Evolutionary conservation across 306 rosid genomes (phyloP).

Genomic region (Sicyos baderoa): DNA sequence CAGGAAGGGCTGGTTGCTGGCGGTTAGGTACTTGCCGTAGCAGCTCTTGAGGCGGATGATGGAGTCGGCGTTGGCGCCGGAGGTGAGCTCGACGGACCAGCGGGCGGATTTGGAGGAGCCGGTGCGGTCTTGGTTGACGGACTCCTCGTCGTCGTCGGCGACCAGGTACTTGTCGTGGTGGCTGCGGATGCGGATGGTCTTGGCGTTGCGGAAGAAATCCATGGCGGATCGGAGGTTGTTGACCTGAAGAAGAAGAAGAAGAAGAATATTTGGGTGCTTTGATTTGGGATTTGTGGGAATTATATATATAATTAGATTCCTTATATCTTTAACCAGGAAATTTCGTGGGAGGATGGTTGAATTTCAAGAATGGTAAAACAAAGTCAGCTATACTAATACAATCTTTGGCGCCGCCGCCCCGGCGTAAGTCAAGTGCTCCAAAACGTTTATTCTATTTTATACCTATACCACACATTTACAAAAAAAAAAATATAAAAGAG

Average conservation of each 20-base stretch:
- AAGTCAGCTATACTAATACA: neutral
- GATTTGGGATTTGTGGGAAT: neutral
- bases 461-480: too few relatives aligned
- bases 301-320: neutral
- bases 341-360: neutral
- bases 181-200: conserved; percentile 76
- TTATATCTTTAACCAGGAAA: neutral
- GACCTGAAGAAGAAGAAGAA: neutral
- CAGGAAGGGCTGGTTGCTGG: conserved; percentile 50
- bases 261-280: neutral
- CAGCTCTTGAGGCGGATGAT: conserved; percentile 74
- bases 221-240: conserved; percentile 40
- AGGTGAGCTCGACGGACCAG: conserved; percentile 56
- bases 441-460: neutral
- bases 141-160: conserved; percentile 80
- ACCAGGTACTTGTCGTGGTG: conserved; percentile 61
- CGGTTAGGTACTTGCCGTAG: conserved; percentile 73
- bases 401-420: neutral
- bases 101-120: conserved; percentile 59
- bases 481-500: too few relatives aligned
- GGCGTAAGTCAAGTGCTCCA: neutral
- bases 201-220: conserved; percentile 65
- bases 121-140: conserved; percentile 54
- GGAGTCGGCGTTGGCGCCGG: conserved; percentile 36
- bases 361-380: neutral